Base-by-base conservation (phyloP, 176 grass and related monocot genomes). In the Triticum monococcum region DNA sequence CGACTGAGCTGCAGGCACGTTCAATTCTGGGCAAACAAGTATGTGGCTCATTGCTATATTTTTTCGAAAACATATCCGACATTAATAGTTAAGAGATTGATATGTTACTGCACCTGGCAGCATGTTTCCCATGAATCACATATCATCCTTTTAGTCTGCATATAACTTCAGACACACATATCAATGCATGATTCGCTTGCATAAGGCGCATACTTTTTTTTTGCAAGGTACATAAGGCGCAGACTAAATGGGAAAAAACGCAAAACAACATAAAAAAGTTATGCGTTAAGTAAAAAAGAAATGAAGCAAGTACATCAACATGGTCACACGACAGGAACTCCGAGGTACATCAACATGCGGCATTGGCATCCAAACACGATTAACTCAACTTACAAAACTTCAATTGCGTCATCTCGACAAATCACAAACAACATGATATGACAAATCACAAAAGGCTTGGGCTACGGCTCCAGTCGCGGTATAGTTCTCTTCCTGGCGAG, bases 371-470 rank as follows among this genome's bases (percentile, higher is more conserved):
- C 26, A 79, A 76, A 46, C 26, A 75, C 60, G 14, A 18, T 28
- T 31, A 17, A 18, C 41, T 56, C 68, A 45, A 61, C 59, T 75
- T 31, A 12, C 76, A 91, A 41, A 61, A 75, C 38, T 68, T 40
- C n/a, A 24, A 20, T 22, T 32, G 10, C 7, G 60, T 76, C 36
- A 38, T 68, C 22, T 69, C n/a, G 3, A 67, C 41, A 81, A 79
- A 75, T 76, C 60, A 87, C 89, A 50, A 74, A 83, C 73, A 79
- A 75, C 68, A 80, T 23, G 73, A 83, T 5, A 54, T 54, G 8
- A 67, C 41, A 81, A 73, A 75, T 76, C 68, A 87, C 89, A 50
- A 61, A 83, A 74, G 73, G 81, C 68, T 76, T 23, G 73, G 79
- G n/a, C 46, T 75, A 80, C 36, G n/a, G 33, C 28, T 76, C 45